phyloP scores from a whole-genome alignment of 2,329 filamentous ascomycete species.

The Ophiocordyceps robertsii region DNA sequence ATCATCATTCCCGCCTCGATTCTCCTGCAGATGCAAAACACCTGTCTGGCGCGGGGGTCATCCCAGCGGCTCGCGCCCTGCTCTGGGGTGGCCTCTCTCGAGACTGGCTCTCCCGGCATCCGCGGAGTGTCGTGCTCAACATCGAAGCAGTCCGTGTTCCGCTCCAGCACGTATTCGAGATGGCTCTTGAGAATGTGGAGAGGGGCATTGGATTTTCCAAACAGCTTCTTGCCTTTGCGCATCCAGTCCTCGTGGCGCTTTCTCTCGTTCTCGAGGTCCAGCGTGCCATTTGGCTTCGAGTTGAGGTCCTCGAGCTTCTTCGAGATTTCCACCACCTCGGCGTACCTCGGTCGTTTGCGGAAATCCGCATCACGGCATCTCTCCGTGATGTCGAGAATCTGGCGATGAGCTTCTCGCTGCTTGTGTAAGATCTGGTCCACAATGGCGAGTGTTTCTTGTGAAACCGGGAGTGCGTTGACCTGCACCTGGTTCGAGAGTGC shows the following conservation, averaged over 20 bases:
- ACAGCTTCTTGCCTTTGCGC: slow-evolving; percentile 92
- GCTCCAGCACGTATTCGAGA: slow-evolving; percentile 83
- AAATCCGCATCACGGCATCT: slow-evolving; percentile 64
- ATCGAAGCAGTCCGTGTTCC: slow-evolving; percentile 86
- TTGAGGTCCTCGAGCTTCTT: slow-evolving; percentile 79
- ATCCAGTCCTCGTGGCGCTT: slow-evolving; percentile 98
- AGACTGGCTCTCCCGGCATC: slow-evolving; percentile 82
- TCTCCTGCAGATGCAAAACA: slow-evolving; percentile 92
- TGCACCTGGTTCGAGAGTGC: slow-evolving; percentile 74
- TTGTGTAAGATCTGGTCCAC: slow-evolving; percentile 92
- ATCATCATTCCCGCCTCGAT: slow-evolving; percentile 99
- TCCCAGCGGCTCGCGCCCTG: slow-evolving; percentile 42
- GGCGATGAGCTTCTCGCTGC: slow-evolving; percentile 83
- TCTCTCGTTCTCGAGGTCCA: slow-evolving; percentile 87
- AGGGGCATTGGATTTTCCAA: slow-evolving; percentile 94
- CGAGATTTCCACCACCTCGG: slow-evolving; percentile 81
- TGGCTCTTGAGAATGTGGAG: slow-evolving; percentile 91
- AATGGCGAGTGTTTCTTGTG: slow-evolving; percentile 61
- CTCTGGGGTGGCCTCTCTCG: slow-evolving; percentile 57
- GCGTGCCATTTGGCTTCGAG: slow-evolving; percentile 79
- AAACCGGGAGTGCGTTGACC: slow-evolving; percentile 60
- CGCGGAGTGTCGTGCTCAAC: slow-evolving; percentile 72
- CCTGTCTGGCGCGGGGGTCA: slow-evolving; percentile 55
- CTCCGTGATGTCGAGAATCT: slow-evolving; percentile 71
- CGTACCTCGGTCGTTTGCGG: slow-evolving; percentile 69